Evolutionary conservation across 805 yeast species (phyloP).

Genomic region (Monosporozyma aerobia): DNA sequence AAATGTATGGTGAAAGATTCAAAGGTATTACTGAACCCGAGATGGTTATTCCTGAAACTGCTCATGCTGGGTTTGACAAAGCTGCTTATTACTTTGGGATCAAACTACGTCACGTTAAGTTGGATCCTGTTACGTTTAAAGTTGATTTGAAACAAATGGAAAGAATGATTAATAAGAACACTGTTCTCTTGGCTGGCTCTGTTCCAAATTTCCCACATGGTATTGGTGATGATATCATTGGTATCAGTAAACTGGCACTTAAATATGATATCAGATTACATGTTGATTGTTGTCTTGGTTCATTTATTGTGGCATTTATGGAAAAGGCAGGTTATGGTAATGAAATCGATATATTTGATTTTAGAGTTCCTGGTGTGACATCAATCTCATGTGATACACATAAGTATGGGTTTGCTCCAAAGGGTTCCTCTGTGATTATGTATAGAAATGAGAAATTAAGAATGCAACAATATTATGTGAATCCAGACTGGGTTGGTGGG

Average conservation of each 20-base stretch:
- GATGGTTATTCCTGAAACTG: conserved; percentile 78
- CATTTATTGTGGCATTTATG: conserved; percentile 78
- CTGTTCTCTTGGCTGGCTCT: conserved; percentile 80
- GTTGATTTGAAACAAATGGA: conserved; percentile 58
- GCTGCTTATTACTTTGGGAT: conserved; percentile 88
- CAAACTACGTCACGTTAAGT: conserved; percentile 68
- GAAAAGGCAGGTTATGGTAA: conserved; percentile 45
- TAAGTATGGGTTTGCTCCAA: conserved; percentile 97
- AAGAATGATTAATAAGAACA: conserved; percentile 62
- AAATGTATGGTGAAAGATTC: conserved; percentile 55
- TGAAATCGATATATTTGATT: conserved; percentile 53
- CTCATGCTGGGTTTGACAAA: conserved; percentile 93
- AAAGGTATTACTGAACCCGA: conserved; percentile 67
- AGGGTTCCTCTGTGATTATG: conserved; percentile 90
- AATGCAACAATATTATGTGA: conserved; percentile 72
- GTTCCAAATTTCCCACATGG: conserved; percentile 98
- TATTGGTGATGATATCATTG: conserved; percentile 79
- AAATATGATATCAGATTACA: conserved; percentile 73
- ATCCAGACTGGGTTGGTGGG: conserved; percentile 88
- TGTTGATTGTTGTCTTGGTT: conserved; percentile 93
- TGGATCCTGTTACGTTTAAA: conserved; percentile 57
- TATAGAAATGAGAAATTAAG: conserved; percentile 64
- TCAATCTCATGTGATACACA: conserved; percentile 99
- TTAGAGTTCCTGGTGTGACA: conserved; percentile 84
- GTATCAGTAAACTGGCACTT: conserved; percentile 51